Conservation (phyloP, 768 basidiomycete genomes). For the Collybia sp. region DNA sequence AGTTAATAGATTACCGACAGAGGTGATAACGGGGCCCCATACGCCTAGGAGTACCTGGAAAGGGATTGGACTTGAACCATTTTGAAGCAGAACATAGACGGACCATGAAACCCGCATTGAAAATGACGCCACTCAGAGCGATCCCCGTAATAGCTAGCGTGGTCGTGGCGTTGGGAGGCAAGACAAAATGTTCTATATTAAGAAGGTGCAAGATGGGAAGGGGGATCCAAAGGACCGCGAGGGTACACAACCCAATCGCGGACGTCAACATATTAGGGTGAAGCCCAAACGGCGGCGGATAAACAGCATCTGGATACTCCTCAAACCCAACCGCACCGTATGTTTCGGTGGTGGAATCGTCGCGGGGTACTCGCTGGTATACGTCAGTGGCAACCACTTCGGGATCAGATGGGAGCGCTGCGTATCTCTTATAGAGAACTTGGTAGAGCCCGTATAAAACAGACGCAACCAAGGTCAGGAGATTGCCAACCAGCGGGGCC, state of each 20-base stretch:
- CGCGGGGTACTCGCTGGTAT: constrained; percentile 41
- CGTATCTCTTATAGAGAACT: constrained; percentile 80
- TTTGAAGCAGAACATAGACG: constrained; percentile 10
- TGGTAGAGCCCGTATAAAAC: constrained; percentile 75
- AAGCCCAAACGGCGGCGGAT: constrained; percentile 76
- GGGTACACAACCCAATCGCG: constrained; percentile 73
- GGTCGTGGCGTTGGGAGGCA: constrained; percentile 48
- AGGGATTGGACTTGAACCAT: constrained; percentile 5
- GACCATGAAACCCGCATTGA: constrained; percentile 88
- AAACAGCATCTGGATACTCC: constrained; percentile 22
- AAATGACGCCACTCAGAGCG: constrained; percentile 64
- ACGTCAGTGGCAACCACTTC: constrained; percentile 36
- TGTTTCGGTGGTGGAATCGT: constrained; percentile 23
- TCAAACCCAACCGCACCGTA: constrained; percentile 8
- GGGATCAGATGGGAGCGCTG: constrained; percentile 63
- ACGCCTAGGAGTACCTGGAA: constrained; percentile 70
- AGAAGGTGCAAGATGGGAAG: constrained; percentile 68
- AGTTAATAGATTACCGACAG: constrained; percentile 91
- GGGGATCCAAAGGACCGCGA: constrained; percentile 73
- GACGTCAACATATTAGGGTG: constrained; percentile 81
- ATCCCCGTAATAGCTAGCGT: constrained; percentile 61
- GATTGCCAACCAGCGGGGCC: constrained; percentile 66
- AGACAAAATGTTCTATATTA: constrained; percentile 60
- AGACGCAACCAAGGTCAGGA: constrained; percentile 69
- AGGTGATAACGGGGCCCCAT: constrained; percentile 86